Percentiles rank a stretch among this genome's conserved stretches.
These are phyloP conservation scores for Aureobasidium sp. DNA, from an alignment of 2,329 filamentous ascomycete genomes.

Conservation along the genomic window DNA sequence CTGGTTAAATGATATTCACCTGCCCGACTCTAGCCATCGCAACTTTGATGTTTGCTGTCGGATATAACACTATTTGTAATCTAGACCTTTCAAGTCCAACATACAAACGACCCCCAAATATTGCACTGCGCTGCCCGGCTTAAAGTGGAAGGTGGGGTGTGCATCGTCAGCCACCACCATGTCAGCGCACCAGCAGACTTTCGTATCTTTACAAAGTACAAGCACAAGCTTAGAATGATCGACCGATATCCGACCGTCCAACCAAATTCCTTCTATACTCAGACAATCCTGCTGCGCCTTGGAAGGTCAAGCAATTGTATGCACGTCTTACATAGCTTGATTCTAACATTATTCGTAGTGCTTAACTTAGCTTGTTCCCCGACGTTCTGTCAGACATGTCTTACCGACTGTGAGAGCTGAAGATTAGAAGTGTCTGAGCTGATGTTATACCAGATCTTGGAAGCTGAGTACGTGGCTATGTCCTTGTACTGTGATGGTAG, in stretches of 20 bases:
- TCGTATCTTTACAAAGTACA: background rate
- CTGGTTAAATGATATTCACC: background rate
- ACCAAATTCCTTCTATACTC: background rate
- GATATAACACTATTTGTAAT: background rate
- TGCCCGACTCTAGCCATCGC: background rate
- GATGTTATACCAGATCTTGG: constrained; percentile 1
- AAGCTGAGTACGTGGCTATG: background rate
- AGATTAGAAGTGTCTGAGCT: background rate
- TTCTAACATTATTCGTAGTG: background rate
- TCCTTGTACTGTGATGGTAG: background rate
- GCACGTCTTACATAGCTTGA: background rate
- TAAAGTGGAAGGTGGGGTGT: background rate
- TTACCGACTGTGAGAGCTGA: background rate
- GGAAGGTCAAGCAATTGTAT: background rate
- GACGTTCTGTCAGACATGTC: background rate
- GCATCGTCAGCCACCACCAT: background rate
- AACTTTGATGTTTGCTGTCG: background rate
- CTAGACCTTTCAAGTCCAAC: background rate
- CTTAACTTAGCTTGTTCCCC: background rate
- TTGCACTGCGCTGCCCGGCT: background rate
- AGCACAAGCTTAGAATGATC: background rate
- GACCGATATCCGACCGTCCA: background rate
- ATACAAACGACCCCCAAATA: background rate
- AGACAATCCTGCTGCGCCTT: background rate
- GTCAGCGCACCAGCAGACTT: background rate